Evolutionary conservation across 805 yeast species (phyloP).

Genomic region (Grigorovia humatica): DNA sequence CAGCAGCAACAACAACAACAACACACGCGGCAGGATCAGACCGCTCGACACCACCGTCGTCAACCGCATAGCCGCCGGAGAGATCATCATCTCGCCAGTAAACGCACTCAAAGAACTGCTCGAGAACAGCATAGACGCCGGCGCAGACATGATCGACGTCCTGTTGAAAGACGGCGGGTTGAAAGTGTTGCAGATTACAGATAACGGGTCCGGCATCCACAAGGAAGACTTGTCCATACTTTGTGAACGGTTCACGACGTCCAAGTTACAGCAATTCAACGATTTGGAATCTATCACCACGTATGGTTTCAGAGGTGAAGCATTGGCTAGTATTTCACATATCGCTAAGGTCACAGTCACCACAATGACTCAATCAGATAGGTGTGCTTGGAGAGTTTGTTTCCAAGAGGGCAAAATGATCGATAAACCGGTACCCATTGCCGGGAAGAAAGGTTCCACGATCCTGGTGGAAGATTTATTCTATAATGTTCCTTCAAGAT

Average conservation of each 20-base stretch:
- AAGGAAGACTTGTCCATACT: conserved; percentile 63
- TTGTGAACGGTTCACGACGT: conserved; percentile 91
- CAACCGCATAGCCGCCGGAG: conserved; percentile 94
- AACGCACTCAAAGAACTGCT: conserved; percentile 89
- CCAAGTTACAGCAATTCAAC: conserved; percentile 64
- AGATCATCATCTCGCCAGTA: conserved; percentile 85
- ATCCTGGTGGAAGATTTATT: conserved; percentile 80
- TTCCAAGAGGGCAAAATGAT: conserved; percentile 57
- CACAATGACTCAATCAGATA: conserved; percentile 52
- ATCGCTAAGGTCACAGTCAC: conserved; percentile 72
- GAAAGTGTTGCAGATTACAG: conserved; percentile 75
- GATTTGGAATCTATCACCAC: conserved; percentile 66
- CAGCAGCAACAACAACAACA: not conserved
- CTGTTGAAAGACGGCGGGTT: conserved; percentile 87
- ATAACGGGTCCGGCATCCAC: conserved; percentile 77
- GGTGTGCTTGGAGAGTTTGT: conserved; percentile 62
- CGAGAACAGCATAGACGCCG: conserved; percentile 89
- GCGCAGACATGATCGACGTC: conserved; percentile 62
- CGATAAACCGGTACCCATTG: conserved; percentile 56
- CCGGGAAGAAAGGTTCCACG: conserved; percentile 83
- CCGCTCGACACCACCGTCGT: conserved; percentile 63
- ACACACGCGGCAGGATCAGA: conserved; percentile 14
- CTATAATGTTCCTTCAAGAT: conserved; percentile 75
- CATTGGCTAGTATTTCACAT: conserved; percentile 88
- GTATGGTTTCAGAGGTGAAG: conserved; percentile 95